phyloP scores from a whole-genome alignment of 169 alveolate species.

The Cyclospora cayetanensis region DNA sequence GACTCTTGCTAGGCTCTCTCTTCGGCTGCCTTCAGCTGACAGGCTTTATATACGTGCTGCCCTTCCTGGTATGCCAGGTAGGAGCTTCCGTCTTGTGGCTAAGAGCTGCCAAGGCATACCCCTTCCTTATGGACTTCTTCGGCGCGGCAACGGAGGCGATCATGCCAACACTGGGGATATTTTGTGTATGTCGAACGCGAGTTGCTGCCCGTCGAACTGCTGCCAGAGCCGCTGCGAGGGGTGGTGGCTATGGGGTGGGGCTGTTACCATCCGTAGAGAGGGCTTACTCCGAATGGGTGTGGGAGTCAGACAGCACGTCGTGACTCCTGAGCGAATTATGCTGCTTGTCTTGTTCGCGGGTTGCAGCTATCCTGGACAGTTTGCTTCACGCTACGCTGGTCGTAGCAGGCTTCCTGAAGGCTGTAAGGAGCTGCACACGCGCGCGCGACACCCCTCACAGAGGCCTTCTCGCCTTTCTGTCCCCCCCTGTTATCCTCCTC shows the following conservation, averaged over 20 bases:
- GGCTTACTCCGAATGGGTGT: no score
- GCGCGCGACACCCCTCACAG: no score
- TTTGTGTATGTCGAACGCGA: not conserved
- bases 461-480: no score
- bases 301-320: no score
- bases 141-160: not conserved
- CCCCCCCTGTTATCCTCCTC: no score
- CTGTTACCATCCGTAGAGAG: no score
- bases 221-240: no score
- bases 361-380: slow-evolving; percentile 35
- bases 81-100: not conserved
- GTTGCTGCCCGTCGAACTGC: no score
- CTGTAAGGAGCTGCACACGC: no score
- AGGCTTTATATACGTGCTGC: not conserved
- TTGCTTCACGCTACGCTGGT: no score
- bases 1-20: not conserved
- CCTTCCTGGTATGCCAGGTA: not conserved
- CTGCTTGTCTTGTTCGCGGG: slow-evolving; percentile 25
- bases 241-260: no score
- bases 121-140: not conserved
- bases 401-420: no score
- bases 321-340: not conserved
- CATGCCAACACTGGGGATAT: not conserved
- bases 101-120: not conserved
- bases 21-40: not conserved